Evolutionary conservation across 2,329 filamentous ascomycete species (phyloP).

Genomic region (Scedosporium minutisporum): DNA sequence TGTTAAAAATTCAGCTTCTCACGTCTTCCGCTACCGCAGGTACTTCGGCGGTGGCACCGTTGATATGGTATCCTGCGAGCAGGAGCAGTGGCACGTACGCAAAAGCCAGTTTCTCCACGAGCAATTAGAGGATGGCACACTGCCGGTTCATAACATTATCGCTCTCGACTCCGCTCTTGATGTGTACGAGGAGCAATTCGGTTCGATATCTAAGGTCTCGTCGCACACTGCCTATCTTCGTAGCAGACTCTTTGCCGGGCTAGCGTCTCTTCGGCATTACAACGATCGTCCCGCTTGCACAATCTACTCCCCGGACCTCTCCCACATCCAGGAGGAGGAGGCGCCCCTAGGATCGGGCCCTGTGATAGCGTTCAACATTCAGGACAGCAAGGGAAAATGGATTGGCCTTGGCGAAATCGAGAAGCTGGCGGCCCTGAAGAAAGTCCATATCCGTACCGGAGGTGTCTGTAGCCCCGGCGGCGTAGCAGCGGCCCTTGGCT

Average conservation of each 20-base stretch:
- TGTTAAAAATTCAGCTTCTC: constrained; percentile 44
- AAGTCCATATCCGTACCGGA: constrained; percentile 79
- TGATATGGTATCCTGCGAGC: constrained; percentile 34
- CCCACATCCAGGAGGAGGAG: constrained; percentile 8
- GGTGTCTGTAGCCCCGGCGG: constrained; percentile 89
- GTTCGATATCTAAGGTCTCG: constrained; percentile 52
- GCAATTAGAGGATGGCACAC: constrained; percentile 56
- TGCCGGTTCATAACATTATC: constrained; percentile 56
- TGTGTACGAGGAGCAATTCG: constrained; percentile 45
- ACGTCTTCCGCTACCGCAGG: constrained; percentile 42
- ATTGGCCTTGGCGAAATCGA: constrained; percentile 77
- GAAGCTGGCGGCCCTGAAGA: constrained; percentile 68
- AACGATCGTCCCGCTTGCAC: constrained; percentile 58
- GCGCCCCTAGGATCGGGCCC: constrained; percentile 48
- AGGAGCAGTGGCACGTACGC: constrained; percentile 23
- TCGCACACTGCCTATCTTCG: constrained; percentile 61
- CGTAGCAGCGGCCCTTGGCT: constrained; percentile 59
- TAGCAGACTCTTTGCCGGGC: constrained; percentile 44
- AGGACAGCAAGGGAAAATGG: constrained; percentile 60
- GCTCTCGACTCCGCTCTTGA: constrained; percentile 51
- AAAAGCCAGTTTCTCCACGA: constrained; percentile 38
- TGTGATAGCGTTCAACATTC: constrained; percentile 75
- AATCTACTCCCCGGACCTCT: constrained; percentile 43
- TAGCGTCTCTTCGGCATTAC: constrained; percentile 54
- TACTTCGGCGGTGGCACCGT: constrained; percentile 64